phyloP scores from a whole-genome alignment of 306 rosid genomes.

The Cucurbita ficifolia region DNA sequence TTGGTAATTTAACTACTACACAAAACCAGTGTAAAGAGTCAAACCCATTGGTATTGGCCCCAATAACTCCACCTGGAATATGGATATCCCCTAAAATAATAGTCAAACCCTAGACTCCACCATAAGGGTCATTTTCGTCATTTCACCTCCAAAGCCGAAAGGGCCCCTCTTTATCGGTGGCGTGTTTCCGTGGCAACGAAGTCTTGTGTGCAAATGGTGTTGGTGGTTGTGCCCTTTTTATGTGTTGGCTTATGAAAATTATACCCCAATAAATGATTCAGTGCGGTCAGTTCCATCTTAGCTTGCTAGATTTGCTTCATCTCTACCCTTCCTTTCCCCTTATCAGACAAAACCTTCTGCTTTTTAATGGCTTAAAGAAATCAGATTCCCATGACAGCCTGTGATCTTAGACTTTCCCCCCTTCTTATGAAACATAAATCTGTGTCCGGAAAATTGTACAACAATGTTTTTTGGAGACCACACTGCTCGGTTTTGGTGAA shows the following conservation, averaged over 20 bases:
- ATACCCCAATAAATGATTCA: not conserved
- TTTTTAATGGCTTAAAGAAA: not conserved
- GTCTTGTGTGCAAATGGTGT: conserved; percentile 26
- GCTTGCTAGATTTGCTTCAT: conserved; percentile 1
- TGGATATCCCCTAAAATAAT: not conserved
- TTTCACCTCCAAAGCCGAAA: not conserved
- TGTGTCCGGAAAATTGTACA: not conserved
- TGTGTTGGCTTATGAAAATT: not conserved
- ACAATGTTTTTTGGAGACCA: not conserved
- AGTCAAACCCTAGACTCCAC: conserved; percentile 7
- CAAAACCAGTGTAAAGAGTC: not conserved
- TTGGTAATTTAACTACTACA: not conserved
- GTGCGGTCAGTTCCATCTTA: conserved; percentile 11
- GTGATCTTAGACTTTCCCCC: conserved; percentile 5
- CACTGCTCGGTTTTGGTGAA: not conserved
- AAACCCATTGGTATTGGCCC: not conserved
- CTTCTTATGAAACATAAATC: not conserved
- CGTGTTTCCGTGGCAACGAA: conserved; percentile 66
- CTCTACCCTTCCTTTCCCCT: not conserved
- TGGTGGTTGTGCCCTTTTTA: conserved; percentile 39
- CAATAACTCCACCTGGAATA: not conserved
- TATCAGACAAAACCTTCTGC: not conserved
- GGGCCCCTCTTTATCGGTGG: conserved; percentile 33
- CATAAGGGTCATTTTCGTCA: conserved; percentile 26
- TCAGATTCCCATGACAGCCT: conserved; percentile 21